Percentiles rank a stretch among this genome's conserved stretches.
Evolutionary conservation across 306 rosid genomes (phyloP).

Genomic region (Quercus alba): DNA sequence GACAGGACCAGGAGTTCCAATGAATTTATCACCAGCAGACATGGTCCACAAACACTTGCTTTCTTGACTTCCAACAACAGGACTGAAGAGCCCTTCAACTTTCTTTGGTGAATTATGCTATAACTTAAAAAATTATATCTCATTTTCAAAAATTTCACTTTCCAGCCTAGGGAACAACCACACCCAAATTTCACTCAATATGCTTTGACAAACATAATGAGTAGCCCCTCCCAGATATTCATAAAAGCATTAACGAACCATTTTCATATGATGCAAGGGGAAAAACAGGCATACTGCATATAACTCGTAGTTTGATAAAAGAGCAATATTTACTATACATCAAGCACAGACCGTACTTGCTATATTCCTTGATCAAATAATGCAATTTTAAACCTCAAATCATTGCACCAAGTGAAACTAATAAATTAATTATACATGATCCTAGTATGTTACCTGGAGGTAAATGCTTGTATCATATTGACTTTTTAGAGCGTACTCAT

Average conservation of each 20-base stretch:
- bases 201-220: not conserved
- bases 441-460: slow-evolving; percentile 68
- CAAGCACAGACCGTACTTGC: not conserved
- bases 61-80: not conserved
- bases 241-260: not conserved
- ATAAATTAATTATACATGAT: not conserved
- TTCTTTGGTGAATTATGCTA: not conserved
- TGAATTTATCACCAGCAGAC: not conserved
- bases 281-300: not conserved
- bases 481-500: slow-evolving; percentile 98
- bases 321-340: not conserved
- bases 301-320: not conserved
- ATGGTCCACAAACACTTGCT: not conserved
- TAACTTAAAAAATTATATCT: not conserved
- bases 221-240: not conserved
- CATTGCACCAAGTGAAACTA: not conserved
- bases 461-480: slow-evolving; percentile 99
- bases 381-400: not conserved
- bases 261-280: not conserved
- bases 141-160: not conserved
- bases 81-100: not conserved
- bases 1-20: not conserved
- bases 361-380: not conserved
- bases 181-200: not conserved
- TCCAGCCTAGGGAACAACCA: not conserved